Percentiles rank a stretch among this genome's conserved stretches.
Evolutionary conservation across 2,329 filamentous ascomycete species (phyloP).

Genomic region (Didymellaceae sp.): DNA sequence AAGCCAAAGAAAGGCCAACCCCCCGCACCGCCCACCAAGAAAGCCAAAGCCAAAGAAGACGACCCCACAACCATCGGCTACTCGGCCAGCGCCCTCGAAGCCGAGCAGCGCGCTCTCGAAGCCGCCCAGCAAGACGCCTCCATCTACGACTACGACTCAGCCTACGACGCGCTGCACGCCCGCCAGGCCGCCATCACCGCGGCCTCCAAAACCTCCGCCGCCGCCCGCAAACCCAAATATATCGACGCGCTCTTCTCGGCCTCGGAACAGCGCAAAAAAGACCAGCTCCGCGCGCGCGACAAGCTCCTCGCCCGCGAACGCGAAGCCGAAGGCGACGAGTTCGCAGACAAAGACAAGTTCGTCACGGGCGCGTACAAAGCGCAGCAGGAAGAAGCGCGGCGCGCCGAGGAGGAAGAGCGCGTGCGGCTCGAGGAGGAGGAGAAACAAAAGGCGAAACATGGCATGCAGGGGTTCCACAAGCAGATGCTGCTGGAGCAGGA

Average conservation of each 20-base stretch:
- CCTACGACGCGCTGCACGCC: conserved; percentile 76
- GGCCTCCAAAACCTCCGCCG: conserved; percentile 59
- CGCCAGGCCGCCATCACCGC: conserved; percentile 62
- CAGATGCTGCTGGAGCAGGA: conserved; percentile 75
- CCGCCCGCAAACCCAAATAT: conserved; percentile 74
- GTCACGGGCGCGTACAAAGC: conserved; percentile 83
- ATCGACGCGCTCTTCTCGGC: conserved; percentile 76
- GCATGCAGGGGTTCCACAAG: conserved; percentile 81
- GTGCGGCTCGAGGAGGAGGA: conserved; percentile 69
- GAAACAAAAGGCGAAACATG: conserved; percentile 68
- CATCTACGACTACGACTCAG: conserved; percentile 85
- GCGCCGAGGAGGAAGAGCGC: conserved; percentile 74
- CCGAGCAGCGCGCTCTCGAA: conserved; percentile 68
- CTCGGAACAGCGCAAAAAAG: conserved; percentile 77
- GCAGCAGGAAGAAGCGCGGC: conserved; percentile 77
- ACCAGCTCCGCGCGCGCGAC: conserved; percentile 79
- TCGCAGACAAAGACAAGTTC: conserved; percentile 82
- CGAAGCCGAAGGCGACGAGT: conserved; percentile 81
- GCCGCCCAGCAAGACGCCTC: conserved; percentile 73
- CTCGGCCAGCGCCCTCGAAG: conserved; percentile 68
- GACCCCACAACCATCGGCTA: conserved; percentile 61
- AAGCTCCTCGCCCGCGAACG: conserved; percentile 79
- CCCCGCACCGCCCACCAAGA: conserved; percentile 46
- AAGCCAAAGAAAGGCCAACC: conserved; percentile 49
- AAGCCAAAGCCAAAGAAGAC: conserved; percentile 43